Base-by-base conservation (phyloP, 179 eudicot genomes). In the Gypsophila paniculata region DNA sequence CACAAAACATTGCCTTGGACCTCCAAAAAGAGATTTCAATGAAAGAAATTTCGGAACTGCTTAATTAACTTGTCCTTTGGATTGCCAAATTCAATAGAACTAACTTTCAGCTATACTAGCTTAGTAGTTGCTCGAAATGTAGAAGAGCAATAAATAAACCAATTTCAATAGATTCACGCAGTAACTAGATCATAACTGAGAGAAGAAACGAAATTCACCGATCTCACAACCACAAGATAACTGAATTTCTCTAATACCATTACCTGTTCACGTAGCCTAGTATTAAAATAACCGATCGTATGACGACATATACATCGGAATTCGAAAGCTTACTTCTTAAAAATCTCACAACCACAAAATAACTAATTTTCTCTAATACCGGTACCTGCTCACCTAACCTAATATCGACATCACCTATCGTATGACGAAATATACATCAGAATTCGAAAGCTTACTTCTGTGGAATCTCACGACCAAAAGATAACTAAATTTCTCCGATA, bases 241-340 rank as follows among this genome's bases (percentile, higher is more conserved):
- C n/a, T n/a, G n/a, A 63, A 18, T 38, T 17, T 61, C 68, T 36
- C 14, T 11, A n/a, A 36, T 57, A 5, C 18, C 26, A 11, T 11
- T 29, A 32, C 64, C 15, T 12, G 32, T 13, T 60, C 26, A 60
- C 39, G 17, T 12, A 4, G 1, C 18, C 14, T 46, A 46, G 12
- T 12, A 46, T 46, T 15, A 0, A 46, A 46, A 10, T 46, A 46
- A 1, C 12, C 38, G 8, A 60, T 26, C 4, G 39, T 14, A 60
- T 14, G 7, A 29, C n/a, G 15, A 60, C 26, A 60, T 25, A 23
- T 10, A 60, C 39, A 26, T 15, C 15, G 36, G 3, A 51, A 68
- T 22, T 42, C 3, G 57, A 75, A 25, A 62, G 80, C 90, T 85
- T 76, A 91, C 97, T 76, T 86, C 96, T 22, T 91, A 90, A 22